Conservation (phyloP, 139 green algal species). For the Volvox africanus region DNA sequence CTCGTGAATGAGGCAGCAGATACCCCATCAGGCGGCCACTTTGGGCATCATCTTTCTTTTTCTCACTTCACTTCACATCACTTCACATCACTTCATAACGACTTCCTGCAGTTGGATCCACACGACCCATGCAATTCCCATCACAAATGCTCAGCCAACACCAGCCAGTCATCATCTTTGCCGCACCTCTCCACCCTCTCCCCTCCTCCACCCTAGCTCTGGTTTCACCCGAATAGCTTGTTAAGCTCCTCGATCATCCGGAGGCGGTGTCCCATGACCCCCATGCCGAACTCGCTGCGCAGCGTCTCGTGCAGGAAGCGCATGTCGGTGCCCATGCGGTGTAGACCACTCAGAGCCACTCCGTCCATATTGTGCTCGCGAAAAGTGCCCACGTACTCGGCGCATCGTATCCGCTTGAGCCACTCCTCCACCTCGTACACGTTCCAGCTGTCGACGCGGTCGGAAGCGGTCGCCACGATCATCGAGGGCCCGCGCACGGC, state of each 20-base stretch:
- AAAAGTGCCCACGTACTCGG: conserved; percentile 52
- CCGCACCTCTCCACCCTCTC: neutral
- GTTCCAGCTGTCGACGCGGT: conserved; percentile 47
- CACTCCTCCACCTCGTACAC: conserved; percentile 61
- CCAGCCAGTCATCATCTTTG: neutral
- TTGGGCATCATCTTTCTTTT: neutral
- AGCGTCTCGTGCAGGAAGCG: conserved; percentile 54
- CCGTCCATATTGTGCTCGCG: conserved; percentile 61
- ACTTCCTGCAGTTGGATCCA: too few relatives aligned
- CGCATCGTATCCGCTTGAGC: conserved; percentile 53
- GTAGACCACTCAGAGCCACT: conserved; percentile 55
- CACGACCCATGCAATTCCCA: too few relatives aligned
- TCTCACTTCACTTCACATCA: neutral
- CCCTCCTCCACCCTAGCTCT: too few relatives aligned
- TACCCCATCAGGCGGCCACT: too few relatives aligned
- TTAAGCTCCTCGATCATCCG: conserved; percentile 65
- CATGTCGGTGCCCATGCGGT: conserved; percentile 50
- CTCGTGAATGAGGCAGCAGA: too few relatives aligned
- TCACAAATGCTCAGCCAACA: too few relatives aligned
- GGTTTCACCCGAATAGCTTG: conserved; percentile 38
- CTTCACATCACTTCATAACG: neutral
- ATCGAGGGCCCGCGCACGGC: neutral
- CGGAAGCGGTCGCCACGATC: neutral
- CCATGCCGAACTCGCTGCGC: conserved; percentile 45
- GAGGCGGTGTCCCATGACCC: conserved; percentile 52